A percentile compares a stretch with the other conserved stretches of the same genome.
These are phyloP conservation scores for Mentha longifolia DNA, from an alignment of 257 asterid genomes.

Conservation along the genomic window DNA sequence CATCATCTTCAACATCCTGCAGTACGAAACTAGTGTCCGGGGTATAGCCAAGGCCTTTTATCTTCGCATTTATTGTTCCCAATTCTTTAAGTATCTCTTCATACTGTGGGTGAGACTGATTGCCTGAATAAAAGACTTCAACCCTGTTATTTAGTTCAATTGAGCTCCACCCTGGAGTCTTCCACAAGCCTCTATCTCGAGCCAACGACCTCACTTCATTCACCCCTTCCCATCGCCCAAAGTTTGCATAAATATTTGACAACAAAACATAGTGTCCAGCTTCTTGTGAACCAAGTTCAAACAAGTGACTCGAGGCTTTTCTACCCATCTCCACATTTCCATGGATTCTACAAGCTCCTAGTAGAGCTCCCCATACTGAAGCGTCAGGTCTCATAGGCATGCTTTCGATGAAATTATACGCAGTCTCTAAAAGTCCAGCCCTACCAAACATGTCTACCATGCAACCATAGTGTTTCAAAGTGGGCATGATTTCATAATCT, in stretches of 20 bases:
- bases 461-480: conserved; percentile 68
- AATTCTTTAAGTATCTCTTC: conserved; percentile 61
- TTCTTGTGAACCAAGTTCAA: conserved; percentile 53
- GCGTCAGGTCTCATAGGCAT: conserved; percentile 66
- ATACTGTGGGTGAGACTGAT: conserved; percentile 62
- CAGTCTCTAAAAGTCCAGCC: conserved; percentile 61
- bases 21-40: conserved; percentile 77
- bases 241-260: conserved; percentile 75
- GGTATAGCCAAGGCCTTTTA: conserved; percentile 65
- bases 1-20: conserved; percentile 89
- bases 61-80: conserved; percentile 50
- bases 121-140: conserved; percentile 61
- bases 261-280: conserved; percentile 79
- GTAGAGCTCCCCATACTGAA: conserved; percentile 75
- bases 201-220: conserved; percentile 73
- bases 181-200: conserved; percentile 59
- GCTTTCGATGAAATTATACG: conserved; percentile 50
- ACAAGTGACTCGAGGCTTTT: conserved; percentile 51
- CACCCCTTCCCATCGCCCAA: conserved; percentile 73
- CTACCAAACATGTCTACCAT: conserved; percentile 81
- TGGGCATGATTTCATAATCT: conserved; percentile 24
- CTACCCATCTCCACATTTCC: conserved; percentile 65
- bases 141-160: conserved; percentile 47
- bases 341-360: conserved; percentile 72
- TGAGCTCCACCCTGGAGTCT: conserved; percentile 80